These are phyloP conservation scores for Colletotrichum endophyticum DNA, from an alignment of 2,329 filamentous ascomycete genomes.

Conservation along the genomic window DNA sequence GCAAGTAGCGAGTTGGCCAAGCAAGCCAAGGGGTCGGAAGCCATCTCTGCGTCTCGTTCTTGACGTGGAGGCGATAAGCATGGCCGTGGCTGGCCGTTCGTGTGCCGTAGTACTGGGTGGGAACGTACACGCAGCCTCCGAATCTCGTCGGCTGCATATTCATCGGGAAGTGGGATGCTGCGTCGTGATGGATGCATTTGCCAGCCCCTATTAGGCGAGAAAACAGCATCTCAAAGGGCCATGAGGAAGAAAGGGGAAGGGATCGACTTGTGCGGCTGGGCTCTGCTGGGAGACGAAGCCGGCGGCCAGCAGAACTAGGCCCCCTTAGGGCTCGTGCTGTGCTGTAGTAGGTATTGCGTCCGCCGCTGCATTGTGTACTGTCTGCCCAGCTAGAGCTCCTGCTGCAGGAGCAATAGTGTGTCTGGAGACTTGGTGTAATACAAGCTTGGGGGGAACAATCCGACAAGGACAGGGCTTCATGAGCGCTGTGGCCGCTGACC, in stretches of 20 bases:
- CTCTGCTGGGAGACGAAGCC: neutral
- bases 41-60: neutral
- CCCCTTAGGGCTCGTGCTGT: neutral
- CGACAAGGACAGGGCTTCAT: constrained; percentile 7
- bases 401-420: neutral
- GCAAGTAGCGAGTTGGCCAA: neutral
- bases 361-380: neutral
- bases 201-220: neutral
- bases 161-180: constrained; percentile 11
- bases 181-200: constrained; percentile 5
- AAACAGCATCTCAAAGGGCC: neutral
- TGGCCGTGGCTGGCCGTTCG: neutral
- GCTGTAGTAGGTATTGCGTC: neutral
- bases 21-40: constrained; percentile 3
- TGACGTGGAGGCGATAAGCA: neutral
- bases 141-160: neutral
- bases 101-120: neutral
- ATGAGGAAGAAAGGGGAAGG: neutral
- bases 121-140: neutral
- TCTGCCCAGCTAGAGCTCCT: neutral
- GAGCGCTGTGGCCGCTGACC: neutral
- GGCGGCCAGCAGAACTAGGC: neutral
- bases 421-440: neutral
- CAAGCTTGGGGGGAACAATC: neutral
- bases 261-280: neutral